phyloP scores from a whole-genome alignment of 202 grass and related monocot species.

The Carex arenaria region DNA sequence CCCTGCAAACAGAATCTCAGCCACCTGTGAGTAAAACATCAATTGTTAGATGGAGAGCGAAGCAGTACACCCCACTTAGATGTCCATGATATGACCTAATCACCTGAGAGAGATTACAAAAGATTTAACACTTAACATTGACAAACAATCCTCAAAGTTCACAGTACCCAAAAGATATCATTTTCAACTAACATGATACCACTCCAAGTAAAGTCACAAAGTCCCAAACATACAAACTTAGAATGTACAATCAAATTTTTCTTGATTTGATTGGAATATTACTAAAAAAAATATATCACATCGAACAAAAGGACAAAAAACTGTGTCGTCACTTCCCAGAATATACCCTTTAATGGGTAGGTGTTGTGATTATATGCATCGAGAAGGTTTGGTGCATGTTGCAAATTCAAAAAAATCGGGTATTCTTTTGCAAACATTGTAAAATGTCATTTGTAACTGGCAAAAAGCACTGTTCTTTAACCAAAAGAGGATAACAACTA shows the following conservation, averaged over 20 bases:
- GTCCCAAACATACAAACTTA: neutral
- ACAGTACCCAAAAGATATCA: neutral
- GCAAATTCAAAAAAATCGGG: neutral
- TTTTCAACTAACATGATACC: neutral
- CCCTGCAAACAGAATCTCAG: conserved; percentile 97
- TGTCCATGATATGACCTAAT: conserved; percentile 99
- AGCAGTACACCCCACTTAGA: conserved; percentile 96
- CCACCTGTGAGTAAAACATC: conserved; percentile 89
- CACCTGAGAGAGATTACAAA: conserved; percentile 31
- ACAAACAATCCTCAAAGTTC: neutral
- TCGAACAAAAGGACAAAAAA: neutral
- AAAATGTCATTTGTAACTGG: neutral
- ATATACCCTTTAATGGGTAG: neutral
- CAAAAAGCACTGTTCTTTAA: neutral
- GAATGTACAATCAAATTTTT: neutral
- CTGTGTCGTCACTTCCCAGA: neutral
- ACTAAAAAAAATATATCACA: neutral
- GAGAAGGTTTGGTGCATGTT: neutral
- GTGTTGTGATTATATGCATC: neutral
- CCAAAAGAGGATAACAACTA: neutral
- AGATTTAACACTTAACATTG: too few species aligned
- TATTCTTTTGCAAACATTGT: neutral
- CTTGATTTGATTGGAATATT: neutral
- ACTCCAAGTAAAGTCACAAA: neutral
- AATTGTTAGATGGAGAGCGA: conserved; percentile 92